A percentile compares a stretch with the other conserved stretches of the same genome.
Evolutionary conservation across 208 protist genomes (phyloP).

Genomic region (Sergeia podlipaevii): DNA sequence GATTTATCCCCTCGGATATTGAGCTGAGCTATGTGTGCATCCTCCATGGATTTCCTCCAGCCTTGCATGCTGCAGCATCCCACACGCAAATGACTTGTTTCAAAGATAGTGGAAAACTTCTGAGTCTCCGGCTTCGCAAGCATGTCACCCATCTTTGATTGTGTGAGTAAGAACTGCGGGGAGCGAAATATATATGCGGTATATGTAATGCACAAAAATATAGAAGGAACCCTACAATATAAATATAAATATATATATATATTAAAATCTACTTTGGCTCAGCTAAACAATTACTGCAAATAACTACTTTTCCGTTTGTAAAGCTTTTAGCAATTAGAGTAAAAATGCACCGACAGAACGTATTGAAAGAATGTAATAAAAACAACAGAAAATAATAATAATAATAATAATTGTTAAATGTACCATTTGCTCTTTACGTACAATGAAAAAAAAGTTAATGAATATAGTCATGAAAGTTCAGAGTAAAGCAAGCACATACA

Average conservation of each 20-base stretch:
- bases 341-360: too few species aligned
- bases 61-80: conserved; percentile 92
- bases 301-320: too few species aligned
- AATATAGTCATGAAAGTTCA: conserved; percentile 10
- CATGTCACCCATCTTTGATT: conserved; percentile 72
- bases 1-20: conserved; percentile 73
- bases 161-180: conserved; percentile 3
- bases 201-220: too few species aligned
- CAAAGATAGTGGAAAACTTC: conserved; percentile 87
- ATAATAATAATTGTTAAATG: conserved; percentile 4
- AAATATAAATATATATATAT: too few species aligned
- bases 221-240: too few species aligned
- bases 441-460: background rate
- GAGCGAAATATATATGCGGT: too few species aligned
- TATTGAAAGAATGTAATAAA: background rate
- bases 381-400: too few species aligned
- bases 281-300: too few species aligned
- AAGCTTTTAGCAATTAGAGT: too few species aligned
- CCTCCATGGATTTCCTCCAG: conserved; percentile 91
- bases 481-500: background rate
- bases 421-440: too few species aligned
- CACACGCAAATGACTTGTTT: conserved; percentile 78
- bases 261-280: too few species aligned
- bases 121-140: conserved; percentile 87
- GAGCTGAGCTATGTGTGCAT: conserved; percentile 81